Percentiles rank a stretch among this genome's conserved stretches.
These are phyloP conservation scores for Phialocephala subalpina DNA, from an alignment of 2,329 filamentous ascomycete species.

Conservation along the genomic window DNA sequence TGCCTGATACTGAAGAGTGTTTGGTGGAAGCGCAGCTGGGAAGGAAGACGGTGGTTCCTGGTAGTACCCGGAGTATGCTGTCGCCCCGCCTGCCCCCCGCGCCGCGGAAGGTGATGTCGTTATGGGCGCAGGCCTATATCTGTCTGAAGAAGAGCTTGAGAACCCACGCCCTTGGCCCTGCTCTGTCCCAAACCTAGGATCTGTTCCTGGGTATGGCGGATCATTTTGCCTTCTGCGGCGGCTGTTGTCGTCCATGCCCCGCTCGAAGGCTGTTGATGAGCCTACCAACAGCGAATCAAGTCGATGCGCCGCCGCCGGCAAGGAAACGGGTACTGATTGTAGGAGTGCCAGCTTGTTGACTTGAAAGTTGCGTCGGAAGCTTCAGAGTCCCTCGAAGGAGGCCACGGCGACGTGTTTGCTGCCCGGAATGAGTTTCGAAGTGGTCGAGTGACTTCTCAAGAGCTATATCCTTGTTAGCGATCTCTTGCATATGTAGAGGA, in stretches of 20 bases:
- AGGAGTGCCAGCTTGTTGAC: constrained; percentile 69
- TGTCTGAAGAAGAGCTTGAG: constrained; percentile 44
- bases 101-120: constrained; percentile 52
- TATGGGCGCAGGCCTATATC: constrained; percentile 58
- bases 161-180: constrained; percentile 40
- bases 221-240: constrained; percentile 79
- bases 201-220: constrained; percentile 68
- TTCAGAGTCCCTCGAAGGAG: constrained; percentile 14
- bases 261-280: constrained; percentile 58
- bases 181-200: constrained; percentile 56
- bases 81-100: constrained; percentile 59
- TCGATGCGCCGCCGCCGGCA: constrained; percentile 70
- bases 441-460: neutral
- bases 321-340: constrained; percentile 67
- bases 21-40: constrained; percentile 45
- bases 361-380: constrained; percentile 20
- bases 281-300: constrained; percentile 66
- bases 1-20: constrained; percentile 48
- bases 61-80: constrained; percentile 67
- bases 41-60: constrained; percentile 61
- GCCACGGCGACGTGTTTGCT: constrained; percentile 10
- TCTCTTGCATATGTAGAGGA: constrained; percentile 7
- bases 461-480: constrained; percentile 24
- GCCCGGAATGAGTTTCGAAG: neutral
- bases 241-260: constrained; percentile 82